These are phyloP conservation scores for Leccinum disarticulatum DNA, from an alignment of 768 basidiomycete species.

Conservation along the genomic window DNA sequence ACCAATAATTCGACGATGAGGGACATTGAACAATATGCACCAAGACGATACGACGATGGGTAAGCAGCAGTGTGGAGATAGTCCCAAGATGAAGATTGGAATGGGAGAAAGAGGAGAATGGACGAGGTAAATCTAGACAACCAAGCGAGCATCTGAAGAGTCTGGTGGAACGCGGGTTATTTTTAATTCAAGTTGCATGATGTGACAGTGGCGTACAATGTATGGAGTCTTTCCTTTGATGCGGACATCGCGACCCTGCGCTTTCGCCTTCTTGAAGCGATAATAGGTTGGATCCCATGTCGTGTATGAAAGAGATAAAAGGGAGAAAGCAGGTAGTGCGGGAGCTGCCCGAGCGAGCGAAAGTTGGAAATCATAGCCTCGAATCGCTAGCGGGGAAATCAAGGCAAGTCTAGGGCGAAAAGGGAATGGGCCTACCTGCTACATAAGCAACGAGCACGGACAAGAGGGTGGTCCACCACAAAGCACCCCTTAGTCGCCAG, in stretches of 20 bases:
- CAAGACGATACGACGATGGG: constrained; percentile 36
- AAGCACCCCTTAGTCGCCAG: constrained; percentile 68
- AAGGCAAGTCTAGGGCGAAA: not conserved
- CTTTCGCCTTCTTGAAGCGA: constrained; percentile 53
- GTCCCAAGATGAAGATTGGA: constrained; percentile 42
- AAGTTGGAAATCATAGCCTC: constrained; percentile 21
- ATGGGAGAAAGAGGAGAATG: constrained; percentile 42
- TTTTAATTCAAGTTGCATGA: not conserved
- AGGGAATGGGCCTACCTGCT: constrained; percentile 41
- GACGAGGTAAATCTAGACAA: constrained; percentile 52
- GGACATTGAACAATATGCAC: constrained; percentile 48
- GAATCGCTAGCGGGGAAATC: constrained; percentile 20
- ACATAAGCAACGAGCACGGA: constrained; percentile 43
- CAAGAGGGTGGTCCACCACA: constrained; percentile 58
- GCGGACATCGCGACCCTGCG: constrained; percentile 72
- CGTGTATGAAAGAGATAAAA: constrained; percentile 72
- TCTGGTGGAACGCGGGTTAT: constrained; percentile 37
- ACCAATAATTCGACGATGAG: constrained; percentile 58
- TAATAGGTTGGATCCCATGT: constrained; percentile 86
- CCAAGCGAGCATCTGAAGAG: constrained; percentile 62
- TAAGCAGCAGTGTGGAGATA: constrained; percentile 36
- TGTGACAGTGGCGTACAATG: constrained; percentile 45
- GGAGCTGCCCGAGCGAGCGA: constrained; percentile 31
- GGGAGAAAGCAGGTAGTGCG: constrained; percentile 47
- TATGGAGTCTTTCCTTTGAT: constrained; percentile 63